Percentiles rank a stretch among this genome's conserved stretches.
Conservation (phyloP, 1,139 yeast genomes). For the Diutina pseudorugosa region DNA sequence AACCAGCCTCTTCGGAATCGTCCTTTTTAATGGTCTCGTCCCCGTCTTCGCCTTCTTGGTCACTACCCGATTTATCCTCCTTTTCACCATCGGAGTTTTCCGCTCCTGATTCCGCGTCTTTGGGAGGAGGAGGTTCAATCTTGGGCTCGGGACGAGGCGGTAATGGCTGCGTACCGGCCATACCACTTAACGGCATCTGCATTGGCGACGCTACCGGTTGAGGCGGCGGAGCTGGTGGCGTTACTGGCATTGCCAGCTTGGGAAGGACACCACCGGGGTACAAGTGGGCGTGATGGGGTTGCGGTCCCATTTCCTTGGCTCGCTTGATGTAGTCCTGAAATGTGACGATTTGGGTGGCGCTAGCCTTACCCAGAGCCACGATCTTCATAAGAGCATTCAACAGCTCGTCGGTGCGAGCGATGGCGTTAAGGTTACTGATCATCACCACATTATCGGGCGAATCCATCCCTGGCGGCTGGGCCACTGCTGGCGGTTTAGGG, state of each 20-base stretch:
- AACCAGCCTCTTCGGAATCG: background rate
- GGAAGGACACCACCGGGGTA: slow-evolving; percentile 10
- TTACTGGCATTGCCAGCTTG: background rate
- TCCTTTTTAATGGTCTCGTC: background rate
- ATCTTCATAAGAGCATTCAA: slow-evolving; percentile 63
- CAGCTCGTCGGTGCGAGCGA: slow-evolving; percentile 63
- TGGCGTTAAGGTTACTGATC: slow-evolving; percentile 70
- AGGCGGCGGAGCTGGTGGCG: background rate
- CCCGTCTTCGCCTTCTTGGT: background rate
- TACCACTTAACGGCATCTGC: slow-evolving; percentile 1
- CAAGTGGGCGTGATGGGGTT: slow-evolving; percentile 28
- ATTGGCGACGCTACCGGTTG: background rate
- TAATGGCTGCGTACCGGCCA: slow-evolving; percentile 1
- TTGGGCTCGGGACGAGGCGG: background rate
- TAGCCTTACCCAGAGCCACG: slow-evolving; percentile 75
- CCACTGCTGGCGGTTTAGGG: slow-evolving; percentile 9
- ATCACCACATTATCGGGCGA: slow-evolving; percentile 61
- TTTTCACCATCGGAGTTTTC: background rate
- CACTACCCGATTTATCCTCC: background rate
- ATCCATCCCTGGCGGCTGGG: slow-evolving; percentile 32
- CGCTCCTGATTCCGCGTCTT: background rate
- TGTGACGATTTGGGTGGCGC: slow-evolving; percentile 53
- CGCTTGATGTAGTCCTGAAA: slow-evolving; percentile 71
- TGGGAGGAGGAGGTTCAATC: background rate
- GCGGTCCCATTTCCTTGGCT: slow-evolving; percentile 68